These are phyloP conservation scores for Hygrophila difformis DNA, from an alignment of 257 asterid species.

Conservation along the genomic window DNA sequence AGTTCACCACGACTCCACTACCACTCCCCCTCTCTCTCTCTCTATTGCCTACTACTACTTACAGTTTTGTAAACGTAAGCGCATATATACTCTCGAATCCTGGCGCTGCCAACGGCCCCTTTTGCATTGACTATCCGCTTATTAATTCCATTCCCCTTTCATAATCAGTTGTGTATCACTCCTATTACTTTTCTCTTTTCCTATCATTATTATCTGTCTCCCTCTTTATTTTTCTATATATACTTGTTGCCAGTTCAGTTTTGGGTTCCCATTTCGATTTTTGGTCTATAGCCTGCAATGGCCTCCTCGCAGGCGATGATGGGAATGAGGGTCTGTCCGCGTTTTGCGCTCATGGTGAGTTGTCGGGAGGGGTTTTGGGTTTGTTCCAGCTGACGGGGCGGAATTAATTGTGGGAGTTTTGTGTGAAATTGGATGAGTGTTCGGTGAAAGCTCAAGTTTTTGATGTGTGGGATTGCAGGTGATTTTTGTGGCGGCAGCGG, in stretches of 20 bases:
- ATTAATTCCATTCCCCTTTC: neutral
- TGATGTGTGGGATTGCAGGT: constrained; percentile 36
- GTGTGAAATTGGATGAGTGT: constrained; percentile 6
- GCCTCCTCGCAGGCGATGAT: constrained; percentile 14
- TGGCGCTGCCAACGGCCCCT: too few species aligned
- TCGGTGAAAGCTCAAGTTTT: constrained; percentile 12
- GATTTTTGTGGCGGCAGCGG: constrained; percentile 19
- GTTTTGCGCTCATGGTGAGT: constrained; percentile 31
- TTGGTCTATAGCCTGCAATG: constrained; percentile 21
- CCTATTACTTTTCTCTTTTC: too few species aligned
- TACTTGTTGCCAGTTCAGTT: constrained; percentile 7
- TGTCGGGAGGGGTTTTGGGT: neutral
- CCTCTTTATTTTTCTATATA: neutral
- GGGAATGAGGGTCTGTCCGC: constrained; percentile 15
- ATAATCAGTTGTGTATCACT: neutral
- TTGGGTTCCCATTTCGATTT: constrained; percentile 12
- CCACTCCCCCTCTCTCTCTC: constrained; percentile 10
- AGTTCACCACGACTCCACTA: too few species aligned
- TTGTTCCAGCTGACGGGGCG: neutral
- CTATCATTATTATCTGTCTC: too few species aligned
- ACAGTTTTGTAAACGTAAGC: too few species aligned
- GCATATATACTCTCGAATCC: too few species aligned
- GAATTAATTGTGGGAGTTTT: too few species aligned
- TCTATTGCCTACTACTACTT: too few species aligned
- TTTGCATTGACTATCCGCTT: neutral